phyloP scores from a whole-genome alignment of 2,329 filamentous ascomycete species.

The Colletotrichum eremochloae region DNA sequence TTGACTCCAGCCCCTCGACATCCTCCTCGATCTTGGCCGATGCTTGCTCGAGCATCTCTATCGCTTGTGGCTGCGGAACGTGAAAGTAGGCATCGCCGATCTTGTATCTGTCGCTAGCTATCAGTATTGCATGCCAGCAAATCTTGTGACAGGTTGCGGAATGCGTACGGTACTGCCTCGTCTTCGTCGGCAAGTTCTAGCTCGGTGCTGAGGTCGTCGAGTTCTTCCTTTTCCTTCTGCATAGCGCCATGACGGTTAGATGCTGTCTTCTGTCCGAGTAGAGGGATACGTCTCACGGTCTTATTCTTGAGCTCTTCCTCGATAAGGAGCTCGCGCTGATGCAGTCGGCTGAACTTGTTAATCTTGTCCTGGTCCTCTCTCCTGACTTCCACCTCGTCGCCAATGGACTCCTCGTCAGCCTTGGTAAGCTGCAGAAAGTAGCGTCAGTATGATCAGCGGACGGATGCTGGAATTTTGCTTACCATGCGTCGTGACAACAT shows the following conservation, averaged over 20 bases:
- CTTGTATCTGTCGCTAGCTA: constrained; percentile 79
- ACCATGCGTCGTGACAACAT: constrained; percentile 74
- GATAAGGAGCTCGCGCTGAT: constrained; percentile 84
- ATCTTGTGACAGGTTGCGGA: not conserved
- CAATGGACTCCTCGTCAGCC: constrained; percentile 85
- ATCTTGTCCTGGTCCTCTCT: constrained; percentile 99
- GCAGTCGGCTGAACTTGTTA: constrained; percentile 95
- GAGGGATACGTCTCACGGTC: constrained; percentile 69
- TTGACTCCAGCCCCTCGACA: constrained; percentile 81
- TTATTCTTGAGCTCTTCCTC: constrained; percentile 87
- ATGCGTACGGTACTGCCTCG: constrained; percentile 83
- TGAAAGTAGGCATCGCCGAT: constrained; percentile 97
- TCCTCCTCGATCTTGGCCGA: constrained; percentile 82
- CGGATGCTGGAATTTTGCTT: constrained; percentile 41
- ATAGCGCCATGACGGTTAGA: constrained; percentile 40
- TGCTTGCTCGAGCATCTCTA: constrained; percentile 82
- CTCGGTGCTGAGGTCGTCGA: constrained; percentile 92
- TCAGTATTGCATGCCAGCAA: not conserved
- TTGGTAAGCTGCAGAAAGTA: constrained; percentile 79
- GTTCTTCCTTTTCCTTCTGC: constrained; percentile 98
- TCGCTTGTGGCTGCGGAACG: constrained; percentile 84
- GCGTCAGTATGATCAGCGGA: not conserved
- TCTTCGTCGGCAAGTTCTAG: constrained; percentile 96
- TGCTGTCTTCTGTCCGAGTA: not conserved
- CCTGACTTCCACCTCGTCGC: constrained; percentile 91